A percentile compares a stretch with the other conserved stretches of the same genome.
phyloP scores from a whole-genome alignment of 2,329 filamentous ascomycete genomes.

The Penicillium palitans region DNA sequence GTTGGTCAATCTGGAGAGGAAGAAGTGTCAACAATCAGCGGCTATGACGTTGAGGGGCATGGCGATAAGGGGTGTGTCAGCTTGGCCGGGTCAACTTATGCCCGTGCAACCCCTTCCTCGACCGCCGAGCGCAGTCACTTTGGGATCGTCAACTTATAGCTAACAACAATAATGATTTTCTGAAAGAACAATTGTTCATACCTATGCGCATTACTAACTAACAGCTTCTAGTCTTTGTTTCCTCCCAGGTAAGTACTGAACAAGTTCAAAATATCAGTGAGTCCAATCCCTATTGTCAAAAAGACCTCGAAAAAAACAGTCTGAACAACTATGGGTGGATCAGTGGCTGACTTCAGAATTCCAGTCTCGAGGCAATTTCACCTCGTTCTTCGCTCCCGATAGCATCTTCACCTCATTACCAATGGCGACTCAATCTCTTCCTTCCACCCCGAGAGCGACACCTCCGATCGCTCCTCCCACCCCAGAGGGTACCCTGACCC shows the following conservation, averaged over 20 bases:
- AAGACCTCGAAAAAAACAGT: not conserved
- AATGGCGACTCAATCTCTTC: constrained; percentile 42
- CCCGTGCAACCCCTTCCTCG: constrained; percentile 18
- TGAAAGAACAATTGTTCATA: not conserved
- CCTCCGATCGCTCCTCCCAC: constrained; percentile 29
- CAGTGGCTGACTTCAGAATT: constrained; percentile 6
- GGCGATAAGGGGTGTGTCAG: constrained; percentile 5
- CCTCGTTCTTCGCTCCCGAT: not conserved
- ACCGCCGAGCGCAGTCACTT: constrained; percentile 2
- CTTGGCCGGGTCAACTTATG: constrained; percentile 22
- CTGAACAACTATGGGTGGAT: not conserved
- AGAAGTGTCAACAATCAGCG: constrained; percentile 12
- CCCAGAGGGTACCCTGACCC: constrained; percentile 40
- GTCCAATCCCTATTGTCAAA: not conserved
- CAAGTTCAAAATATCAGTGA: not conserved
- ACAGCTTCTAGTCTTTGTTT: not conserved
- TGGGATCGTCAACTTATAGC: constrained; percentile 1
- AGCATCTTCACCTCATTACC: not conserved
- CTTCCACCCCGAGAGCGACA: constrained; percentile 43
- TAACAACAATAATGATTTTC: constrained; percentile 13
- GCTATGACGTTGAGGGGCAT: constrained; percentile 27
- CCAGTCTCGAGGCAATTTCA: constrained; percentile 2
- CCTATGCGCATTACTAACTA: not conserved
- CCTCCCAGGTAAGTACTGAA: not conserved
- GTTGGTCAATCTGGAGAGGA: not conserved